Conservation (phyloP, 345 rosid genomes). For the Gossypium longicalyx region DNA sequence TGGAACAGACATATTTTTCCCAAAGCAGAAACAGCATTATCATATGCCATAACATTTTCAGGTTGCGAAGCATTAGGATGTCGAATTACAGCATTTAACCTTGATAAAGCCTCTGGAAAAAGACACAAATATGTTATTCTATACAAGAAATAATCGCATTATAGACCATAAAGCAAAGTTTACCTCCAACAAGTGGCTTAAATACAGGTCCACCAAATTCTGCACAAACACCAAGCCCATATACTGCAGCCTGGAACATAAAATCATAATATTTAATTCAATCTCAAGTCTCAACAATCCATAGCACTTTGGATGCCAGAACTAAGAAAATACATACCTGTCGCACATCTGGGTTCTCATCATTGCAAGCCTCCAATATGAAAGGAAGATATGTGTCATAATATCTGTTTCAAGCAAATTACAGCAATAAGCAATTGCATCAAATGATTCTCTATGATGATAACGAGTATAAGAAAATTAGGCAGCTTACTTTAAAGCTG, state of each 20-base stretch:
- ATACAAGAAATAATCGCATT: background rate
- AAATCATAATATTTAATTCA: conserved; percentile 15
- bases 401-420: conserved; percentile 48
- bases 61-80: conserved; percentile 73
- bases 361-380: conserved; percentile 95
- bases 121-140: conserved; percentile 25
- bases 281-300: background rate
- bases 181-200: conserved; percentile 96
- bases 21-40: conserved; percentile 98
- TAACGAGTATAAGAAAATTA: conserved; percentile 9
- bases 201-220: conserved; percentile 85
- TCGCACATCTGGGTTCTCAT: conserved; percentile 87
- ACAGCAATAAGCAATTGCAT: conserved; percentile 18
- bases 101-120: conserved; percentile 84
- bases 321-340: conserved; percentile 45
- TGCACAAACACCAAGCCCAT: conserved; percentile 99
- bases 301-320: conserved; percentile 11
- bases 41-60: conserved; percentile 93
- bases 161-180: background rate
- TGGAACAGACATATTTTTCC: conserved; percentile 93
- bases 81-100: conserved; percentile 77
- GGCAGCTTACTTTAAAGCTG: conserved; percentile 76
- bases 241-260: conserved; percentile 83
- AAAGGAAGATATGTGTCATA: conserved; percentile 94
- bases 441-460: conserved; percentile 16